Evolutionary conservation across 2,329 filamentous ascomycete genomes (phyloP), one percentile per base, ranked within the genome.

Genomic region (Xylariaceae sp.): DNA sequence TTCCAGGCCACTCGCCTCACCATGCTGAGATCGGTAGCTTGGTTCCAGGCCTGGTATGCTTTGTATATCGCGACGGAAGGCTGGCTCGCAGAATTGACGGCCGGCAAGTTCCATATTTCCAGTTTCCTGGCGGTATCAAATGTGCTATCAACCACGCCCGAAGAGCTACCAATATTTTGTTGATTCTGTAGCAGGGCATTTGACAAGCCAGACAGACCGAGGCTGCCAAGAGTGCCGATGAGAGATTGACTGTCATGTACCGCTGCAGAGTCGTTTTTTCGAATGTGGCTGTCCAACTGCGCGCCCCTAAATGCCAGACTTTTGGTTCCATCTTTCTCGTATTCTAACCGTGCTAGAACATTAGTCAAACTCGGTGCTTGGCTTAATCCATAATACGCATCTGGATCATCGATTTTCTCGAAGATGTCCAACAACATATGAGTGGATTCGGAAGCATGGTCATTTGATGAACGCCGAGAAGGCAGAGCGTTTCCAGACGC

Each of bases 321-420:
- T 70, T 95, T 96, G 54, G 87, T 80, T 0, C 92, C 92, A 66
- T 96, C 88, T 53, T 87, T 87, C 74, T 99, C 94, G 70, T 97
- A 93, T 65, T 96, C 91, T 3, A 97, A 81, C 8, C 90, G 87
- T 54, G 88, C 84, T 60, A 97, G 78, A 0, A 97, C 88, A 9
- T 88, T 90, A 13, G 83, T 79, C 13, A 99, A 76, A 59, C 86
- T 92, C 5, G 91, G 83, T 47, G 84, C 84, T 72, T 95, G 89
- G 48, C 90, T 84, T 6, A 97, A 81, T 3, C 94, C 95, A 70
- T 99, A 99, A 72, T 96, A 99, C 0, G 92, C 88, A 72, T 99
- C 94, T 1, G 92, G 93, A 68, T 99, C 95, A 69, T 97, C 92
- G 51, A 99, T 89, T 61, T 90, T 93, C 70, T 90, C 88, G 72